A percentile compares a stretch with the other conserved stretches of the same genome.
Conservation (phyloP, 2,329 filamentous ascomycete genomes). For the Fusarium musae region DNA sequence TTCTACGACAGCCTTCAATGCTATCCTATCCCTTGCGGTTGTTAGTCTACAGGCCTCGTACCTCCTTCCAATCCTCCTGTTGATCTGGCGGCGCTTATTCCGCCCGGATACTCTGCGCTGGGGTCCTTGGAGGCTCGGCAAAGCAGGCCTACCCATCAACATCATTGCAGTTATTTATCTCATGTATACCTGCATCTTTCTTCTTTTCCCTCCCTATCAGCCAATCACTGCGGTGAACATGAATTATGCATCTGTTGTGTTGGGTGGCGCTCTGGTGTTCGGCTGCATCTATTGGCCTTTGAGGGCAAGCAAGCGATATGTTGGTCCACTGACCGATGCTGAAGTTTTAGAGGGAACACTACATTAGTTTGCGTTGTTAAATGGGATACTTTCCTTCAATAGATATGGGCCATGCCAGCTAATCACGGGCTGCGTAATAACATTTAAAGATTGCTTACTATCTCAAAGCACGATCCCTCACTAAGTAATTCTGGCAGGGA, state of each 20-base stretch:
- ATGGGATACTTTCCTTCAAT: too few relatives aligned
- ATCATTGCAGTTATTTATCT: slow-evolving; percentile 15
- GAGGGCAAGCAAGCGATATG: slow-evolving; percentile 21
- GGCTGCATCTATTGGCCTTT: slow-evolving; percentile 33
- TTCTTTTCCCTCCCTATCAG: slow-evolving; percentile 25
- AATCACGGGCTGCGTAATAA: background rate
- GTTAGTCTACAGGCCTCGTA: slow-evolving; percentile 31
- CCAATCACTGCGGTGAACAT: slow-evolving; percentile 29
- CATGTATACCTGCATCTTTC: slow-evolving; percentile 23
- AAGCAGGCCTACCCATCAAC: slow-evolving; percentile 23
- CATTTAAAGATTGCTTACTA: background rate
- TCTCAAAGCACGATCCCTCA: background rate
- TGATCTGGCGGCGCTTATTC: slow-evolving; percentile 28
- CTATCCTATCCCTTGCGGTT: slow-evolving; percentile 27
- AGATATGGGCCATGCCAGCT: too few relatives aligned
- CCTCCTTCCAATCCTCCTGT: slow-evolving; percentile 14
- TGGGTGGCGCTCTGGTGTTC: slow-evolving; percentile 22
- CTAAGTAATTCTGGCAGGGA: background rate
- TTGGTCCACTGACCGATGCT: slow-evolving; percentile 10
- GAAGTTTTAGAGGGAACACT: background rate
- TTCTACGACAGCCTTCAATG: slow-evolving; percentile 38
- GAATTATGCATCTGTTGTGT: slow-evolving; percentile 32
- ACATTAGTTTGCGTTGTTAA: background rate
- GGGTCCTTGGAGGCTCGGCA: slow-evolving; percentile 31
- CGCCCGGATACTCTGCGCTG: slow-evolving; percentile 14